Base-by-base conservation (phyloP, 2,329 filamentous ascomycete genomes). In the Aspergillus arachidicola region DNA sequence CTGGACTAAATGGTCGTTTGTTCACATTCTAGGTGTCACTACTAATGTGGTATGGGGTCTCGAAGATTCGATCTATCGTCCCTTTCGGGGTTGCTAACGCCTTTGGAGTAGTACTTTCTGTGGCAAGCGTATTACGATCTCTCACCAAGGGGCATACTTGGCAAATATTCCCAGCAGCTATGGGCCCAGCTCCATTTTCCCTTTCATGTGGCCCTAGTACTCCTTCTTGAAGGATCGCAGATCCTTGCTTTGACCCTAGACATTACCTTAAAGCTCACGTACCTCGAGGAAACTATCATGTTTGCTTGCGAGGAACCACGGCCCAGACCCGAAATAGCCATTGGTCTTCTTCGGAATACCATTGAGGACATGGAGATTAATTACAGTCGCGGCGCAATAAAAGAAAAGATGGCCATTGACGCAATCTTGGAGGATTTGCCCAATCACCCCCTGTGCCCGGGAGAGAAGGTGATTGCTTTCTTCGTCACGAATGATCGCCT, bases 221-320 rank as follows among this genome's bases (percentile, higher is more conserved):
- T 90, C 7, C 83, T 89, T n/a, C 84, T 89, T 51, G 87, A 89
- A 69, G 88, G 86, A 45, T 86, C 86, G 7, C 86, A 89, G 66
- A 84, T 89, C 55, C 76, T 83, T 14, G 77, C 83, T 2, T 75
- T 83, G 43, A 81, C 82, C 7, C 72, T 82, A 26, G 81, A 82
- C 61, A 74, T 79, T 23, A 74, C 76, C 0, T 63, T 80, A 54
- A 83, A 81, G 61, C 72, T 78, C 57, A 69, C 68, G 26, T 80
- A 82, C 61, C 71, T 81, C 50, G 71, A 73, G 11, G 69, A 78
- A 26, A 78, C 76, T 11, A 73, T 82, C 30, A 62, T 74, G 36
- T 75, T 78, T 61, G 77, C 78, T 53, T 83, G 78, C 60, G 75
- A 78, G 64, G 70, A 75, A 34, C 73, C 75, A 61, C 71, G 72